Conservation (phyloP, 352 stramenopile genomes). For the Phytophthora melonis region DNA sequence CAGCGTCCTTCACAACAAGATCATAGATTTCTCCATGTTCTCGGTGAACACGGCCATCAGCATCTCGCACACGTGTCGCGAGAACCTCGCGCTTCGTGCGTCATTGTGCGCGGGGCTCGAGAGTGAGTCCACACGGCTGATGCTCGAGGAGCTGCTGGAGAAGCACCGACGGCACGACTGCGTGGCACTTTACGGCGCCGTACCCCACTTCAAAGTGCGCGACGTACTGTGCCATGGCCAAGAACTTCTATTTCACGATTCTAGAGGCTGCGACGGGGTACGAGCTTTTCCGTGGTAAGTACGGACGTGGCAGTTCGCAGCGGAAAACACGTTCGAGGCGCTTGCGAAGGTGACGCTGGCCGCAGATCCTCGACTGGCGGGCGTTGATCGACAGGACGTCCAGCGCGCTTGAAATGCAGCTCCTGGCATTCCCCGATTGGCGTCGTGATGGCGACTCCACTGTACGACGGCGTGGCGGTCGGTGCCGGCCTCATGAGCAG, state of each 20-base stretch:
- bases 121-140: slow-evolving; percentile 93
- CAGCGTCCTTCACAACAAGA: slow-evolving; percentile 93
- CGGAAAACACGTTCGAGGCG: slow-evolving; percentile 78
- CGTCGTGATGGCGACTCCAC: slow-evolving; percentile 21
- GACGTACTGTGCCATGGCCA: slow-evolving; percentile 95
- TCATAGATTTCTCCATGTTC: slow-evolving; percentile 95
- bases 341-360: slow-evolving; percentile 78
- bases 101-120: slow-evolving; percentile 73
- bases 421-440: slow-evolving; percentile 4
- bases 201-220: slow-evolving; percentile 93
- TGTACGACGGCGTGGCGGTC: slow-evolving; percentile 60
- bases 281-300: slow-evolving; percentile 96
- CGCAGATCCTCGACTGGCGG: slow-evolving; percentile 53
- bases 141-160: slow-evolving; percentile 98
- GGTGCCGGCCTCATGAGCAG: slow-evolving; percentile 77
- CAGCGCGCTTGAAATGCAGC: slow-evolving; percentile 11
- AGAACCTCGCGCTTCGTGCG: slow-evolving; percentile 96
- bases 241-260: slow-evolving; percentile 99
- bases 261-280: slow-evolving; percentile 96
- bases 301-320: slow-evolving; percentile 94
- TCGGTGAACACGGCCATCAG: slow-evolving; percentile 96
- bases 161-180: slow-evolving; percentile 95
- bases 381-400: slow-evolving; percentile 67
- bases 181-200: slow-evolving; percentile 93
- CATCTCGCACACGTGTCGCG: slow-evolving; percentile 96